phyloP scores from a whole-genome alignment of 352 stramenopile species.

The Globisporangium cylindrosporum region DNA sequence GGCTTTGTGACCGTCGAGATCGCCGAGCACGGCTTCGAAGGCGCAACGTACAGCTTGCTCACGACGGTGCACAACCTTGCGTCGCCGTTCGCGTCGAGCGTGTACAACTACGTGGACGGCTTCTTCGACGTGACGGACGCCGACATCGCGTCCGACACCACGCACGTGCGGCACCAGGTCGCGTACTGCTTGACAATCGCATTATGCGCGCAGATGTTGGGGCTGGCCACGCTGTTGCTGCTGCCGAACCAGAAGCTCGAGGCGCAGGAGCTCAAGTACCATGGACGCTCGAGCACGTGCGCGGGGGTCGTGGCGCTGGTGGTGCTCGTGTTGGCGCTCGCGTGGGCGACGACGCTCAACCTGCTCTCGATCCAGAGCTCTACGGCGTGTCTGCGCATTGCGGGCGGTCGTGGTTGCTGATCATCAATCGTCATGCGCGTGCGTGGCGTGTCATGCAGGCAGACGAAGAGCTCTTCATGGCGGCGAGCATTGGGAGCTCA shows the following conservation, averaged over 20 bases:
- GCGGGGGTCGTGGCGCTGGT: slow-evolving; percentile 37
- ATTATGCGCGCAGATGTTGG: slow-evolving; percentile 23
- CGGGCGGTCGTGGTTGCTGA: slow-evolving; percentile 50
- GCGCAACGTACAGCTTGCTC: slow-evolving; percentile 57
- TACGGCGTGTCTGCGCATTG: slow-evolving; percentile 62
- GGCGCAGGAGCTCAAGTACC: slow-evolving; percentile 56
- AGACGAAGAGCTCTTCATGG: background rate
- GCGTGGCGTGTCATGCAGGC: background rate
- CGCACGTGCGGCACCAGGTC: slow-evolving; percentile 57
- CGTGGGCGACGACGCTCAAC: slow-evolving; percentile 57
- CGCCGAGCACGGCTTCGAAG: slow-evolving; percentile 68
- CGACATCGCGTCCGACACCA: slow-evolving; percentile 57
- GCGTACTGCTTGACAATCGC: slow-evolving; percentile 50
- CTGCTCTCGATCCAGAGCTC: slow-evolving; percentile 59
- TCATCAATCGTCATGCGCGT: background rate
- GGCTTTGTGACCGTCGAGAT: slow-evolving; percentile 72
- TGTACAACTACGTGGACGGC: slow-evolving; percentile 54
- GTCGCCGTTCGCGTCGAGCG: slow-evolving; percentile 45
- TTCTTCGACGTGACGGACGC: slow-evolving; percentile 56
- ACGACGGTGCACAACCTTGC: slow-evolving; percentile 68
- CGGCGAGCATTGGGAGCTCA: background rate
- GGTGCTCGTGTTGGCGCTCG: slow-evolving; percentile 34
- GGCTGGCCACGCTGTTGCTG: slow-evolving; percentile 45
- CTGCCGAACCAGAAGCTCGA: slow-evolving; percentile 64
- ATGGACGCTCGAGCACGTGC: slow-evolving; percentile 41